These are phyloP conservation scores for Cladosporium sp. DNA, from an alignment of 2,329 filamentous ascomycete genomes.

Conservation along the genomic window DNA sequence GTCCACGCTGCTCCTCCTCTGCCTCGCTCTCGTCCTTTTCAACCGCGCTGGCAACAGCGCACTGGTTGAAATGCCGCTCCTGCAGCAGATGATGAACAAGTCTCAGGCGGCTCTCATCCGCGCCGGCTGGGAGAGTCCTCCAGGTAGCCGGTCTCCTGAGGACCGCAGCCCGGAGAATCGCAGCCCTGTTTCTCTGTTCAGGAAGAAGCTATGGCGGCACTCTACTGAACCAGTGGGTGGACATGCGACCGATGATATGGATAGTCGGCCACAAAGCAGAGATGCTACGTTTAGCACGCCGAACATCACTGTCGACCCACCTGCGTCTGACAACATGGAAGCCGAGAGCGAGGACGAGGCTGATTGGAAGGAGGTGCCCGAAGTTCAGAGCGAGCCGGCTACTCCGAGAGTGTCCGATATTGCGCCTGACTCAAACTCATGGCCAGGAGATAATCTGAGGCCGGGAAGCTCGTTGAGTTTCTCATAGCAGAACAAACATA, in stretches of 20 bases:
- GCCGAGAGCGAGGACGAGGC: constrained; percentile 17
- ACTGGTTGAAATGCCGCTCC: constrained; percentile 38
- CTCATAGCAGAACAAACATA: background rate
- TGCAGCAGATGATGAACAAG: constrained; percentile 38
- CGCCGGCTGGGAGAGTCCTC: constrained; percentile 29
- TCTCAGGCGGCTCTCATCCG: constrained; percentile 26
- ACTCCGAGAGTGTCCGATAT: constrained; percentile 39
- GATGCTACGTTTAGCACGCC: constrained; percentile 3
- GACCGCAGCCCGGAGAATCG: constrained; percentile 17
- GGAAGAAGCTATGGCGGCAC: constrained; percentile 23
- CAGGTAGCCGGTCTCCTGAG: constrained; percentile 22
- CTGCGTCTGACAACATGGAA: constrained; percentile 8
- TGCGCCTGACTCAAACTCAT: background rate
- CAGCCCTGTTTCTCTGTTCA: constrained; percentile 25
- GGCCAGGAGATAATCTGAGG: background rate
- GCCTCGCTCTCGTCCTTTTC: constrained; percentile 82
- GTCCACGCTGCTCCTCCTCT: constrained; percentile 77
- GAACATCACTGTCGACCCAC: constrained; percentile 14
- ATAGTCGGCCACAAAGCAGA: constrained; percentile 22
- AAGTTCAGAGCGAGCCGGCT: constrained; percentile 38
- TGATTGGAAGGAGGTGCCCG: constrained; percentile 10
- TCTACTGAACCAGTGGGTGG: background rate
- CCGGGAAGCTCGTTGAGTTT: constrained; percentile 2
- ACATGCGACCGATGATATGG: constrained; percentile 11
- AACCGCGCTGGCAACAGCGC: constrained; percentile 29